A percentile compares a stretch with the other conserved stretches of the same genome.
phyloP scores from a whole-genome alignment of 163 green algal genomes.

The Scenedesmus sp. region DNA sequence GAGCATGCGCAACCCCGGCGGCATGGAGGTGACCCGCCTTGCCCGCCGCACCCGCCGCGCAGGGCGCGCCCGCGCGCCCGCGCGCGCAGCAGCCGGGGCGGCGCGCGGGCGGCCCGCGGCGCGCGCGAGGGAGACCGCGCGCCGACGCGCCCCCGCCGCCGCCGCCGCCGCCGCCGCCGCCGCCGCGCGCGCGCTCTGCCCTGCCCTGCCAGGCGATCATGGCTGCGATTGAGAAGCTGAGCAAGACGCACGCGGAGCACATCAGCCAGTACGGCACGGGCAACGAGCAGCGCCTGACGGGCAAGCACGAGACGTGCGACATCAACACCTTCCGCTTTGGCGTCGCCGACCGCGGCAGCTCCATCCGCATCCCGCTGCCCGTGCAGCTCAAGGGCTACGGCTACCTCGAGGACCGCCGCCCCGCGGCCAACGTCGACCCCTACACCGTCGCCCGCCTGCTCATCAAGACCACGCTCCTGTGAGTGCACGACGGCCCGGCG shows the following conservation, averaged over 20 bases:
- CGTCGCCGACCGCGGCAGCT: slow-evolving; percentile 85
- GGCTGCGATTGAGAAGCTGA: slow-evolving; percentile 82
- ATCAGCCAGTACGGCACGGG: slow-evolving; percentile 80
- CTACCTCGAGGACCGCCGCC: slow-evolving; percentile 89
- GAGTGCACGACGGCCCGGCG: too few species aligned
- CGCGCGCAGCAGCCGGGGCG: too few species aligned
- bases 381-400: slow-evolving; percentile 86
- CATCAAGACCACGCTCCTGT: slow-evolving; percentile 80
- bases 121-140: too few species aligned
- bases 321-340: slow-evolving; percentile 89
- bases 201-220: slow-evolving; percentile 63
- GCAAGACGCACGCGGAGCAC: slow-evolving; percentile 87
- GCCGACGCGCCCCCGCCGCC: too few species aligned
- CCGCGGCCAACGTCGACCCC: slow-evolving; percentile 79
- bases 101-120: too few species aligned
- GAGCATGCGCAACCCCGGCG: slow-evolving; percentile 81
- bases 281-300: slow-evolving; percentile 89
- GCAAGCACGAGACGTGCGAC: slow-evolving; percentile 92
- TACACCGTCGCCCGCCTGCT: slow-evolving; percentile 87
- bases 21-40: slow-evolving; percentile 73
- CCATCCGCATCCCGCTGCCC: slow-evolving; percentile 88
- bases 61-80: too few species aligned
- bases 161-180: too few species aligned
- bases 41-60: too few species aligned
- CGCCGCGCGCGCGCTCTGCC: too few species aligned